Base-by-base conservation (phyloP, 352 stramenopile species). In the Phytophthora crassamura region DNA sequence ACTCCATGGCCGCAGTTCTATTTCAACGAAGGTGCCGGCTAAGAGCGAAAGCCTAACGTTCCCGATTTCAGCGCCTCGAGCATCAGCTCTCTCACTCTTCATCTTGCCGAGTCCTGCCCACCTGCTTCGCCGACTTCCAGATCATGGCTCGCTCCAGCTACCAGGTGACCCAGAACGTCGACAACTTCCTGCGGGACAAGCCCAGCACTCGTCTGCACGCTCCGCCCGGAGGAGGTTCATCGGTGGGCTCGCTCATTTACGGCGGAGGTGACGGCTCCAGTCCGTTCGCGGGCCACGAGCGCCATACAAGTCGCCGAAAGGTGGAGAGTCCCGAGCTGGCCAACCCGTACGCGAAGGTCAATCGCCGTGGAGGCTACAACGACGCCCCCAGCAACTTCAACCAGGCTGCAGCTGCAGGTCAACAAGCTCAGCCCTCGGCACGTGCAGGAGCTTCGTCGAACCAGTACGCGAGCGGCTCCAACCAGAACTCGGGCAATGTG, bases 401-500 rank as follows among this genome's bases (percentile, higher is more conserved):
- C 43, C 64, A 75, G 40, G n/a, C n/a, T n/a, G n/a, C n/a, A n/a
- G 35, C 62, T 54, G 35, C 52, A 22, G 16, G 7, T 32, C 63
- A 74, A 47, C 78, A 78, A 56, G 56, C 77, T 40, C 74, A 75
- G 43, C 63, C 50, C 15, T 30, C 43, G 14, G 32, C 45, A 30
- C 60, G 50, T 48, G 18, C 32, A 52, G 47, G 39, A 28, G 40
- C 62, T 40, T 97, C 88, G 18, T 96, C 88, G 10, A 97, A 97
- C 73, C 77, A 86, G 18, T 97, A 92, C 54, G 88, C 91, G 7
- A 81, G 48, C 7, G 89, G 89, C 11, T 69, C 78, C 40, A 97
- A 93, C 70, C 88, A 97, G 68, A 98, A 98, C 68, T 73, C 72
- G 11, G 92, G 92, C 38, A 98, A 97, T 57, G 88, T 97, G 69